Conservation (phyloP, 257 asterid genomes). For the Cruciata laevipes region DNA sequence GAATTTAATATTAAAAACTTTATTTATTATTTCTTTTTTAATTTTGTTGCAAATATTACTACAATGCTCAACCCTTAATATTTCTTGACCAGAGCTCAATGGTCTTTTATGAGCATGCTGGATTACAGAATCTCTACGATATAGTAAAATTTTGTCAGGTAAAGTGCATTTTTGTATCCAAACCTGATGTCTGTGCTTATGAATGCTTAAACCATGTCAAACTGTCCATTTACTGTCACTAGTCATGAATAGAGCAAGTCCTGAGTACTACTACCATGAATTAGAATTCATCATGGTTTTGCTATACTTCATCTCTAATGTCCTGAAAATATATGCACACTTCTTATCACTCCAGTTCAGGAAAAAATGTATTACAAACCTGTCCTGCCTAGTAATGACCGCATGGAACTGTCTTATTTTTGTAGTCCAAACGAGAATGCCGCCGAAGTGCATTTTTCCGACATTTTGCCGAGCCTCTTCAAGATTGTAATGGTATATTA, state of each 20-base stretch:
- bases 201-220: neutral
- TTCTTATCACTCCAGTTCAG: neutral
- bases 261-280: neutral
- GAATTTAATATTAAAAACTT: constrained; percentile 4
- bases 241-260: neutral
- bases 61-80: constrained; percentile 14
- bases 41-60: neutral
- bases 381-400: neutral
- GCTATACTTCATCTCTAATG: neutral
- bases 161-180: constrained; percentile 15
- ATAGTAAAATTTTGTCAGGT: constrained; percentile 87
- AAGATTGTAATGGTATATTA: constrained; percentile 76
- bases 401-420: constrained; percentile 3
- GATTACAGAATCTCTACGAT: constrained; percentile 87
- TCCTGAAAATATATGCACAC: too few species aligned
- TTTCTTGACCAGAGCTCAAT: constrained; percentile 79
- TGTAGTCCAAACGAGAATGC: constrained; percentile 78
- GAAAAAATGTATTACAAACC: neutral
- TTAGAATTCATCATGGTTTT: neutral
- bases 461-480: constrained; percentile 89
- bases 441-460: constrained; percentile 86
- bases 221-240: neutral
- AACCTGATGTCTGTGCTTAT: neutral
- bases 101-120: constrained; percentile 94
- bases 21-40: neutral